Evolutionary conservation across 140 eudicot genomes (phyloP), one percentile per base, ranked within the genome.

Genomic region (Cichorium intybus): DNA sequence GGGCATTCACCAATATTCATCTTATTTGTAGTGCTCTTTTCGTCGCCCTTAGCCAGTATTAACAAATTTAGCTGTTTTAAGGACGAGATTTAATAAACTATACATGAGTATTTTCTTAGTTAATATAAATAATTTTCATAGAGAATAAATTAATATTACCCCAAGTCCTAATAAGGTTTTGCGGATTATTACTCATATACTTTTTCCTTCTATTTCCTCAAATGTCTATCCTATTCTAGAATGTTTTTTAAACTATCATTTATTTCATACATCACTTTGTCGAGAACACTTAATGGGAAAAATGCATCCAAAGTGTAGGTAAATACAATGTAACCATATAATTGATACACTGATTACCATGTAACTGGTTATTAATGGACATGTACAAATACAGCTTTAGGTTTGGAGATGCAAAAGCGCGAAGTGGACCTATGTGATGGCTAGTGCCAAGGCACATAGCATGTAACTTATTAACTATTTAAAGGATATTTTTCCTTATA

Each of bases 381-480:
- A 49, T 50, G 33, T 61, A 59, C 43, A 47, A 0, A 24, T 39
- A 61, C 56, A 49, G 5, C 5, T 24, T 49, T 48, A 60, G 14
- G 16, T 7, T 28, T 1, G 15, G 10, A 61, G 23, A 39, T 61
- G n/a, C 45, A 14, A 7, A 39, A 43, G 49, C 49, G 43, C 3
- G 43, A 35, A 35, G 43, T 10, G 43, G 18, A 60, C 49, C 7
- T 34, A 60, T 34, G 58, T 10, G 18, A 14, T 7, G 7, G 15
- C 48, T 24, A 35, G 65, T 43, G 18, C 49, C 57, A 45, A 21
- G 34, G 22, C 23, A 45, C 28, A 43, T 11, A 21, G 12, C 46
- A 35, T 26, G 18, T 20, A 34, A 20, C 75, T 51, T 65, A 65
- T 28, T 73, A 56, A 65, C 64, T 52, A 73, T 16, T 28, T 53